Base-by-base conservation (phyloP, 2,329 filamentous ascomycete species). In the Colletotrichum gloeosporioides region DNA sequence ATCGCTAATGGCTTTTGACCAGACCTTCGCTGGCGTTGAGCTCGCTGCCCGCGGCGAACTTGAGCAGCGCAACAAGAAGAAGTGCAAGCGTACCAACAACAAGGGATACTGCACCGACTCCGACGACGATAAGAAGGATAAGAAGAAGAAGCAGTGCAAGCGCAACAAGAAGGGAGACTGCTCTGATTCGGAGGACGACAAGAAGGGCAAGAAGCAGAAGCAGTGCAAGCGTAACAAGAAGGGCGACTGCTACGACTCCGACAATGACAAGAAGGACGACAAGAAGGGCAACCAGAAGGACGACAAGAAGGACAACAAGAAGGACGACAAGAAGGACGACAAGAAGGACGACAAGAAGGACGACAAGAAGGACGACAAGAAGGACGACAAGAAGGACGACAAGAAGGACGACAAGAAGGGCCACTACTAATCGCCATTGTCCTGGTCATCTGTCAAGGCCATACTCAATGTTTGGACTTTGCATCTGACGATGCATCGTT, bases 141-240 rank as follows among this genome's bases (percentile, higher is more conserved):
- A 68, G 44, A 66, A 66, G 64, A 69, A 73, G 36, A 73, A 75
- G 69, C 13, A 75, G 36, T 75, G 73, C 73, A 75, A 75, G 69
- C 73, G 69, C 57, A 73, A 73, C 69, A 75, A 34, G 29, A 75
- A 75, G 69, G 69, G 73, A 25, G 34, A 75, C n/a, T 75, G 73
- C 36, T 32, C 29, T 25, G 68, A 67, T 22, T 72, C 71, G n/a
- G 64, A 73, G 22, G 16, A 44, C 7, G 25, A 71, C 6, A 64
- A 65, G 39, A 67, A 67, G 64, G 44, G 27, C 53, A 39, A 69
- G n/a, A 59, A 61, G 66, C 69, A 69, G 53, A 16, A 68, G 62
- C 13, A 75, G 29, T 67, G 69, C 62, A 75, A 75, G 69, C 53
- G 63, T 57, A 63, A 75, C 69, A 75, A 34, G 29, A 75, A 75